A percentile compares a stretch with the other conserved stretches of the same genome.
These are phyloP conservation scores for Lathyrus aphaca DNA, from an alignment of 306 rosid genomes.

Conservation along the genomic window DNA sequence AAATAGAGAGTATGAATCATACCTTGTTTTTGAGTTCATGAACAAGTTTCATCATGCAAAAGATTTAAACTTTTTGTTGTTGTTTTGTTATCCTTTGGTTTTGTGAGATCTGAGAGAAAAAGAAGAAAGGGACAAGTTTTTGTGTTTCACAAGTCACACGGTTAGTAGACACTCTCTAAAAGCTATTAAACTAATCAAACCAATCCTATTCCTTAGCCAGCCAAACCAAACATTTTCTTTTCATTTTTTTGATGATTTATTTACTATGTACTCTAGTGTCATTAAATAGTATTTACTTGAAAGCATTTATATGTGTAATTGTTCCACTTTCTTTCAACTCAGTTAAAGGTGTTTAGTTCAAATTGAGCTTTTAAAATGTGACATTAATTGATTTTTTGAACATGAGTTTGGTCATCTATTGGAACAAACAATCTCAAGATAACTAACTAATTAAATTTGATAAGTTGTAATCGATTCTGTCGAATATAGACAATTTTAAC, in stretches of 20 bases:
- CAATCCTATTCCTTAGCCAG: conserved; percentile 35
- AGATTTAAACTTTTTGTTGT: conserved; percentile 16
- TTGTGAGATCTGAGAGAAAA: conserved; percentile 47
- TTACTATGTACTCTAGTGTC: too few relatives aligned
- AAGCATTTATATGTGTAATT: too few relatives aligned
- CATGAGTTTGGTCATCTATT: too few relatives aligned
- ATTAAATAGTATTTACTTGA: too few relatives aligned
- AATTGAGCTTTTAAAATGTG: too few relatives aligned
- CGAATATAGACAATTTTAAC: too few relatives aligned
- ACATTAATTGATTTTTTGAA: too few relatives aligned
- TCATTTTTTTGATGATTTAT: not conserved
- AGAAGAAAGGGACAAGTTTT: conserved; percentile 36
- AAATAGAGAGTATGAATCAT: conserved; percentile 24
- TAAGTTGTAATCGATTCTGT: too few relatives aligned
- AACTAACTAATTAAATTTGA: too few relatives aligned
- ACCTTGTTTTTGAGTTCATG: not conserved
- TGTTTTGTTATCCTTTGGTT: conserved; percentile 29
- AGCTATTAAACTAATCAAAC: conserved; percentile 33
- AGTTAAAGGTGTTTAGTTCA: too few relatives aligned
- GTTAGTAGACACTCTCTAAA: conserved; percentile 19
- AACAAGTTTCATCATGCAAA: conserved; percentile 23
- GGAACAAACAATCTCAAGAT: too few relatives aligned
- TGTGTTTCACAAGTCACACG: conserved; percentile 23
- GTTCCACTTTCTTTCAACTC: too few relatives aligned
- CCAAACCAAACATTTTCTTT: conserved; percentile 29